These are phyloP conservation scores for Mycena vitilis DNA, from an alignment of 768 basidiomycete genomes.

Conservation along the genomic window DNA sequence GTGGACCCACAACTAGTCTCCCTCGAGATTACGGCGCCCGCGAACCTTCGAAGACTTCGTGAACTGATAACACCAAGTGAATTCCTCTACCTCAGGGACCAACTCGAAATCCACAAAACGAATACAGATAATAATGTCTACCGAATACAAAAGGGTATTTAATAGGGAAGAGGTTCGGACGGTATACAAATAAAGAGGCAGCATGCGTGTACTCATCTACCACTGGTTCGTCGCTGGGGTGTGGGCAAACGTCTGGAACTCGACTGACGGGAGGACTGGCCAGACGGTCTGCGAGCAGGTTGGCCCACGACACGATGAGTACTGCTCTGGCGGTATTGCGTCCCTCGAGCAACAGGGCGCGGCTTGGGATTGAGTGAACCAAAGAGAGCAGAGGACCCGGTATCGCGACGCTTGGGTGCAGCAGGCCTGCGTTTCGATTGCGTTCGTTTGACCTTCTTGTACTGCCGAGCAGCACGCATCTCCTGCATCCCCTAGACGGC, in stretches of 20 bases:
- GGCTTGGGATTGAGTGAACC: slow-evolving; percentile 35
- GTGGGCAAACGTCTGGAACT: slow-evolving; percentile 18
- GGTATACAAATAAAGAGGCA: slow-evolving; percentile 3
- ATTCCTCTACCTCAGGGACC: no score
- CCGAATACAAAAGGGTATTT: not conserved
- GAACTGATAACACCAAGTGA: no score
- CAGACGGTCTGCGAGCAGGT: slow-evolving; percentile 31
- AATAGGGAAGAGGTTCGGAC: not conserved
- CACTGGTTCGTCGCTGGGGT: slow-evolving; percentile 23
- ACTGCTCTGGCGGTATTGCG: slow-evolving; percentile 32
- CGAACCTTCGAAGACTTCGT: no score
- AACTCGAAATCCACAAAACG: not conserved
- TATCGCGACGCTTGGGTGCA: slow-evolving; percentile 28
- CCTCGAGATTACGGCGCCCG: no score
- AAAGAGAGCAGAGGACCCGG: slow-evolving; percentile 35
- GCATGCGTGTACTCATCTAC: slow-evolving; percentile 18
- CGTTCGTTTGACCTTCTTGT: slow-evolving; percentile 36
- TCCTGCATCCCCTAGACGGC: slow-evolving; percentile 70
- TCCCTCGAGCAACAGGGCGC: slow-evolving; percentile 25
- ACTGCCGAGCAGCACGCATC: slow-evolving; percentile 65
- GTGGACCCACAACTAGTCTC: slow-evolving; percentile 2
- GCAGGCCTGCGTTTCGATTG: slow-evolving; percentile 34
- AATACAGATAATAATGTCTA: slow-evolving; percentile 18
- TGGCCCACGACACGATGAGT: slow-evolving; percentile 36
- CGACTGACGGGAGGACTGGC: slow-evolving; percentile 19